A percentile compares a stretch with the other conserved stretches of the same genome.
phyloP scores from a whole-genome alignment of 306 rosid species.

The Hippophae gyantsensis region DNA sequence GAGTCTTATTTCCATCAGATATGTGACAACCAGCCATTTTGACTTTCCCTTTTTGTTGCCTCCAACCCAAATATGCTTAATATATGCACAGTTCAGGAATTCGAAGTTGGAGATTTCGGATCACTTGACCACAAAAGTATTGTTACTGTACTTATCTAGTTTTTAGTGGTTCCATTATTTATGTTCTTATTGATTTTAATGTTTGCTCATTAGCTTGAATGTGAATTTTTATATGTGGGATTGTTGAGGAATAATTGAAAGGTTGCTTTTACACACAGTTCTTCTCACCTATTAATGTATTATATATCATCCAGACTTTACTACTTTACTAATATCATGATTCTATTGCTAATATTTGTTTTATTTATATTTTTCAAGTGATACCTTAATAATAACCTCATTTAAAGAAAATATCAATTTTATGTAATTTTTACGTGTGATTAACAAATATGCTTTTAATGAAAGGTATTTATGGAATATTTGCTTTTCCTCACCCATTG shows the following conservation, averaged over 20 bases:
- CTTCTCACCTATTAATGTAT: too few relatives aligned
- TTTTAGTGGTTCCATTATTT: conserved; percentile 14
- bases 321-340: too few relatives aligned
- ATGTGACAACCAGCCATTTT: background rate
- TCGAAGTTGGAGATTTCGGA: conserved; percentile 15
- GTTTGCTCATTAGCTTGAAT: conserved; percentile 11
- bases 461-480: too few relatives aligned
- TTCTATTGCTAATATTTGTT: too few relatives aligned
- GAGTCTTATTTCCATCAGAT: conserved; percentile 11
- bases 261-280: too few relatives aligned
- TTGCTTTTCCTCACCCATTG: too few relatives aligned
- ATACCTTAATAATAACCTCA: too few relatives aligned
- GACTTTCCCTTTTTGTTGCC: conserved; percentile 16
- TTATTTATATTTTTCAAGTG: too few relatives aligned
- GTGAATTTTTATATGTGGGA: background rate
- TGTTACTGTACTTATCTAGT: conserved; percentile 17
- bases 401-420: too few relatives aligned
- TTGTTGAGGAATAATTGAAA: background rate
- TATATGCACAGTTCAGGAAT: conserved; percentile 16
- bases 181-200: conserved; percentile 10
- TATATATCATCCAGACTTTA: too few relatives aligned
- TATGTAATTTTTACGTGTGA: too few relatives aligned
- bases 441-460: too few relatives aligned
- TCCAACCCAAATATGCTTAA: conserved; percentile 2
- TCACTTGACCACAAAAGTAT: conserved; percentile 15